phyloP scores from a whole-genome alignment of 1,284 basidiomycete genomes.

The Paramarasmius palmivorus region DNA sequence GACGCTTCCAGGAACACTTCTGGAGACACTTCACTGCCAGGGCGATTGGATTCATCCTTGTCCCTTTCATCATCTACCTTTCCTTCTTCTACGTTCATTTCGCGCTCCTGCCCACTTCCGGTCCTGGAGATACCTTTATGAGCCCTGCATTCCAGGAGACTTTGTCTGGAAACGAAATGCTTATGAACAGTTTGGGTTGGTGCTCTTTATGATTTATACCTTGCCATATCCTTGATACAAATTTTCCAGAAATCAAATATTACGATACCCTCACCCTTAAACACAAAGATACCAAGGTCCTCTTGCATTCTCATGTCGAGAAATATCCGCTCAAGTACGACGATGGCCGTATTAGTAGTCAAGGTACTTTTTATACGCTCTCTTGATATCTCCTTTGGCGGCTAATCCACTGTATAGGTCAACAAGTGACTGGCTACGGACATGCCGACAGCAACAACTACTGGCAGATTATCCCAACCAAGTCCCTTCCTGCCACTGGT shows the following conservation, averaged over 20 bases:
- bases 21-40: conserved; percentile 89
- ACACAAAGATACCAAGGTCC: conserved; percentile 93
- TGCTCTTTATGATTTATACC: conserved; percentile 2
- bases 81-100: conserved; percentile 98
- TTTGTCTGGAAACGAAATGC: conserved; percentile 87
- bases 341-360: conserved; percentile 93
- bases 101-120: conserved; percentile 85
- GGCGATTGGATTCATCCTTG: conserved; percentile 81
- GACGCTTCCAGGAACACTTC: conserved; percentile 75
- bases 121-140: conserved; percentile 97
- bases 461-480: conserved; percentile 96
- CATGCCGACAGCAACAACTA: conserved; percentile 93
- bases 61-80: conserved; percentile 90
- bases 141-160: conserved; percentile 98
- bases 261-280: conserved; percentile 86
- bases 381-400: conserved; percentile 3
- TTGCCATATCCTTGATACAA: background rate
- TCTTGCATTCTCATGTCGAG: conserved; percentile 91
- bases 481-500: conserved; percentile 86
- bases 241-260: conserved; percentile 82
- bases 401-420: conserved; percentile 50
- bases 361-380: conserved; percentile 53
- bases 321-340: conserved; percentile 93
- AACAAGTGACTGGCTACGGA: conserved; percentile 98
- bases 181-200: conserved; percentile 87